Evolutionary conservation across 2,329 filamentous ascomycete genomes (phyloP).

Genomic region (Aureobasidium sp.): DNA sequence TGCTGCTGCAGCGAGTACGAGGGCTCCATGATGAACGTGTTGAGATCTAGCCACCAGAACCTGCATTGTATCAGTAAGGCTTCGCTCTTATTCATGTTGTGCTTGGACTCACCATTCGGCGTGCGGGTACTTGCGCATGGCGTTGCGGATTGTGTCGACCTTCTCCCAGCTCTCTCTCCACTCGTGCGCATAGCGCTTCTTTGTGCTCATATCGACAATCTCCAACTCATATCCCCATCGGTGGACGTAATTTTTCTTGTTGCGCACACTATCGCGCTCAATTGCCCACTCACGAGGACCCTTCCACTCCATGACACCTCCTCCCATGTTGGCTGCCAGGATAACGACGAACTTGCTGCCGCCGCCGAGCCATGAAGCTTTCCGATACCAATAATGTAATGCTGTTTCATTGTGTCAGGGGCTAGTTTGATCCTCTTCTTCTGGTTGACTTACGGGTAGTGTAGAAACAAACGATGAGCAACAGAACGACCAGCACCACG

Average conservation of each 20-base stretch:
- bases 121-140: constrained; percentile 86
- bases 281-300: constrained; percentile 96
- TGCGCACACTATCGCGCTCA: constrained; percentile 88
- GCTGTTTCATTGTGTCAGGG: constrained; percentile 31
- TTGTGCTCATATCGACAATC: constrained; percentile 96
- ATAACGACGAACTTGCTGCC: constrained; percentile 92
- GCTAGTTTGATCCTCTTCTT: background rate
- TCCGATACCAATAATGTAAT: constrained; percentile 54
- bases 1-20: constrained; percentile 82
- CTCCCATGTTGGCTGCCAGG: constrained; percentile 84
- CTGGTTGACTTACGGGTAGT: constrained; percentile 57
- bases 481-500: constrained; percentile 49
- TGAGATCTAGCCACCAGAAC: constrained; percentile 99
- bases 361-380: constrained; percentile 64
- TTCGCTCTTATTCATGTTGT: no score
- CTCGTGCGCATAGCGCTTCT: constrained; percentile 97
- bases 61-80: constrained; percentile 37
- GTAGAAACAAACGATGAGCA: constrained; percentile 59
- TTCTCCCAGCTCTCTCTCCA: constrained; percentile 99
- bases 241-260: constrained; percentile 81
- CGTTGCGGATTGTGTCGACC: constrained; percentile 82
- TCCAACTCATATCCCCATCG: constrained; percentile 94
- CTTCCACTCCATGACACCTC: constrained; percentile 99
- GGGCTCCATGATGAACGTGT: constrained; percentile 97
- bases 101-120: constrained; percentile 72